Conservation (phyloP, 2,329 filamentous ascomycete genomes). For the Xylaria sp. region DNA sequence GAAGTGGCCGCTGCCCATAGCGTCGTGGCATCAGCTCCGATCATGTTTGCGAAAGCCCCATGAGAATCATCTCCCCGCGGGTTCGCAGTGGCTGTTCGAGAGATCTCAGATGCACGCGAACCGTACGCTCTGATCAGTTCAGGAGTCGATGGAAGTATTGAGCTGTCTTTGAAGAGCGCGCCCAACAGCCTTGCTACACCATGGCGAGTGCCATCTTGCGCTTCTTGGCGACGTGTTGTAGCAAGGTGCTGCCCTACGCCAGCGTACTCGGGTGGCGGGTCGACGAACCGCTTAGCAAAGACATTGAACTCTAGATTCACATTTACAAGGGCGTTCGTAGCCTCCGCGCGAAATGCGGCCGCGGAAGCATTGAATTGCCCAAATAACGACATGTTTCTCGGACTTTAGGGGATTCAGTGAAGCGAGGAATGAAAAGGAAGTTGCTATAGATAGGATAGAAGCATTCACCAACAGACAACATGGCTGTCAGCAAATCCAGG, state of each 20-base stretch:
- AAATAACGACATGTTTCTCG: neutral
- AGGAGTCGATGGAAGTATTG: conserved; percentile 11
- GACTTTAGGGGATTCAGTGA: neutral
- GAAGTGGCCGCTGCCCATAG: conserved; percentile 31
- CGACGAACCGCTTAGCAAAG: neutral
- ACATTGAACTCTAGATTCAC: conserved; percentile 8
- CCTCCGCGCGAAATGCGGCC: neutral
- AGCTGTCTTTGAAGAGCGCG: conserved; percentile 16
- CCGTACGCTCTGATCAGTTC: conserved; percentile 27
- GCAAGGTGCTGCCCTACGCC: conserved; percentile 12
- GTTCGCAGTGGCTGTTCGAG: conserved; percentile 3
- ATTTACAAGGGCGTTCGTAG: conserved; percentile 3
- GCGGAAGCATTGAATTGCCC: neutral
- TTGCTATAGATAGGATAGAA: neutral
- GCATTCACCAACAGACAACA: neutral
- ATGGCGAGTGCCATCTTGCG: conserved; percentile 18
- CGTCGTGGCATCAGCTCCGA: conserved; percentile 25
- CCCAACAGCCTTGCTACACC: conserved; percentile 15
- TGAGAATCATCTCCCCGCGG: neutral
- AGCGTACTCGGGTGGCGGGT: conserved; percentile 8
- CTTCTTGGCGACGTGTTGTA: conserved; percentile 2
- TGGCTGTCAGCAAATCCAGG: neutral
- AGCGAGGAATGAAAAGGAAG: neutral
- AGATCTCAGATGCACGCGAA: conserved; percentile 23
- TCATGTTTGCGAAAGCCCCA: conserved; percentile 11